Evolutionary conservation across 2,329 filamentous ascomycete genomes (phyloP).

Genomic region (Neoscytalidium dimidiatum): DNA sequence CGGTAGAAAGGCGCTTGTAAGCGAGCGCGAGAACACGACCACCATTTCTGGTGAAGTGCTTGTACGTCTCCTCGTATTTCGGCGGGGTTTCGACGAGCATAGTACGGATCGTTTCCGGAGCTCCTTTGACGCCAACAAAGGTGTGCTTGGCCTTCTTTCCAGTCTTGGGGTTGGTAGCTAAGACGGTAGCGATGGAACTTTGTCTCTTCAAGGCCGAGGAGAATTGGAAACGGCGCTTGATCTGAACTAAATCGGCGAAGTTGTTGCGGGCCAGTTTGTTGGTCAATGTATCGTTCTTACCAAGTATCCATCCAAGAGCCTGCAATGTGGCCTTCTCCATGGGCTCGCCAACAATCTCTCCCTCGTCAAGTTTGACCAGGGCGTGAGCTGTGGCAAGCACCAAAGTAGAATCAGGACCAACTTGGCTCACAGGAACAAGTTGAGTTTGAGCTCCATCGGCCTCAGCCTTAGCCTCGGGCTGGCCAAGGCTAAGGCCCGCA

Average conservation of each 20-base stretch:
- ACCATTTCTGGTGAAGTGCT: conserved; percentile 95
- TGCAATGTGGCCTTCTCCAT: conserved; percentile 97
- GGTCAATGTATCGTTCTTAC: conserved; percentile 80
- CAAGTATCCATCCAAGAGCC: conserved; percentile 90
- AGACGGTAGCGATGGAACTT: conserved; percentile 86
- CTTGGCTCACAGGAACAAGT: conserved; percentile 69
- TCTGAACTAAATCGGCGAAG: conserved; percentile 76
- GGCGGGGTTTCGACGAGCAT: conserved; percentile 82
- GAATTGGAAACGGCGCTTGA: conserved; percentile 97
- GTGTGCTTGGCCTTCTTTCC: conserved; percentile 79
- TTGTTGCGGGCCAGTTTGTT: conserved; percentile 59
- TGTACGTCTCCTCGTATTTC: conserved; percentile 97
- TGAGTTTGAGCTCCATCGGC: conserved; percentile 80
- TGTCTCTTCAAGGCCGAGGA: conserved; percentile 95
- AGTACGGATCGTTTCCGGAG: conserved; percentile 92
- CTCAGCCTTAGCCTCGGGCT: conserved; percentile 67
- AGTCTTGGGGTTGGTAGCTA: conserved; percentile 69
- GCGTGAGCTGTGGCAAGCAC: conserved; percentile 95
- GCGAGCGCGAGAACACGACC: conserved; percentile 91
- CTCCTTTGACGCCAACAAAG: conserved; percentile 94
- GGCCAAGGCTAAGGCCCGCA: conserved; percentile 78
- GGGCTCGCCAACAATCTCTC: conserved; percentile 94
- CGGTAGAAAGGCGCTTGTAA: conserved; percentile 85
- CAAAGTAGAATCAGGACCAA: conserved; percentile 80
- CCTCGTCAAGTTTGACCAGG: conserved; percentile 93